Conservation (phyloP, 2,329 filamentous ascomycete genomes). For the Phaeosphaeriaceae sp. region DNA sequence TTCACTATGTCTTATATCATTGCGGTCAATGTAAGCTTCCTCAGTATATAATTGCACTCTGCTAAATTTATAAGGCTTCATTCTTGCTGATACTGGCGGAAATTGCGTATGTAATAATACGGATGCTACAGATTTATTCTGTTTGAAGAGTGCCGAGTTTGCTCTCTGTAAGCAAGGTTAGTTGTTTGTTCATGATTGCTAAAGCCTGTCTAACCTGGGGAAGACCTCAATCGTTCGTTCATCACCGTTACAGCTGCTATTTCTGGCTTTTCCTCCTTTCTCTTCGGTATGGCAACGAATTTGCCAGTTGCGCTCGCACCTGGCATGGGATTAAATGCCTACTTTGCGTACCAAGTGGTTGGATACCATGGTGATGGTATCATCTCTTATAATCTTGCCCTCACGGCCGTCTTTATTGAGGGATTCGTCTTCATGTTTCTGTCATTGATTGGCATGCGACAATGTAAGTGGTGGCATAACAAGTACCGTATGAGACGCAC, state of each 20-base stretch:
- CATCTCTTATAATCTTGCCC: conserved; percentile 75
- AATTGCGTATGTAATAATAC: conserved; percentile 70
- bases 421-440: conserved; percentile 84
- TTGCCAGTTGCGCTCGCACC: conserved; percentile 57
- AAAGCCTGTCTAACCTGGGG: conserved; percentile 1
- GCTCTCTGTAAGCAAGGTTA: conserved; percentile 59
- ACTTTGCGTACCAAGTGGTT: conserved; percentile 83
- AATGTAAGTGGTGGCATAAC: conserved; percentile 58
- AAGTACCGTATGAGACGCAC: not conserved
- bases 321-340: conserved; percentile 71
- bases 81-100: conserved; percentile 67
- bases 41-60: not conserved
- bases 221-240: conserved; percentile 72
- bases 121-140: conserved; percentile 56
- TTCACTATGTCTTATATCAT: conserved; percentile 55
- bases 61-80: conserved; percentile 34
- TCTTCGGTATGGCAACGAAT: conserved; percentile 82
- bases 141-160: conserved; percentile 64
- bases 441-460: conserved; percentile 79
- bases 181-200: not conserved
- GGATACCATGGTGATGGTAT: conserved; percentile 75
- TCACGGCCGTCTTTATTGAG: conserved; percentile 88
- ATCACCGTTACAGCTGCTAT: conserved; percentile 87
- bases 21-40: conserved; percentile 33
- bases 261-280: conserved; percentile 75